phyloP scores from a whole-genome alignment of 2,329 filamentous ascomycete species.

The Apiospora arundinis region DNA sequence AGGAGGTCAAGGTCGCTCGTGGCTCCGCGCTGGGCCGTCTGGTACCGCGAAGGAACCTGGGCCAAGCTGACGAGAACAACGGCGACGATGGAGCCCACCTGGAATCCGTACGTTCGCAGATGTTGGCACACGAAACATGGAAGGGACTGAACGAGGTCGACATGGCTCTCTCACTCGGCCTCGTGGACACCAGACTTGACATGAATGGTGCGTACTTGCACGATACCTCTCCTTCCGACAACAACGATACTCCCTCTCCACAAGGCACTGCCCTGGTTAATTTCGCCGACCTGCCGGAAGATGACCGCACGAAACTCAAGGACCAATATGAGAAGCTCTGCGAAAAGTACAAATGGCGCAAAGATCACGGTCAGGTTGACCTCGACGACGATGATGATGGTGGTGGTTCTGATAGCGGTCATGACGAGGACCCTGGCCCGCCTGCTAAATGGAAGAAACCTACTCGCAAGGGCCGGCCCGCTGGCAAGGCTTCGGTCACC shows the following conservation, averaged over 20 bases:
- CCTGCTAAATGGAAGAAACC: too few relatives aligned
- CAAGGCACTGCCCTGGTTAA: background rate
- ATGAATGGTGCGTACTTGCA: background rate
- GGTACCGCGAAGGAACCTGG: background rate
- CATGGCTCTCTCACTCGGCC: background rate
- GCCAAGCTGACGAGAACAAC: background rate
- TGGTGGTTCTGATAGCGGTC: background rate
- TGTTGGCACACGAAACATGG: constrained; percentile 34
- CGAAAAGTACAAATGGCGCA: background rate
- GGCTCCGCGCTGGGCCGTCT: constrained; percentile 29
- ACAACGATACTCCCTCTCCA: background rate
- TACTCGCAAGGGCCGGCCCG: too few relatives aligned
- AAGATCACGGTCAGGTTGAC: background rate
- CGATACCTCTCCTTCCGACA: background rate
- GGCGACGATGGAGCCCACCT: background rate
- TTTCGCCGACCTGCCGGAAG: background rate
- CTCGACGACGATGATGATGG: background rate
- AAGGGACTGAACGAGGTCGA: constrained; percentile 36
- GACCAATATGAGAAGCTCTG: background rate
- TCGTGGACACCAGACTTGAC: background rate
- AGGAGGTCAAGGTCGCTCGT: constrained; percentile 26
- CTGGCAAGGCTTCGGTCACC: too few relatives aligned
- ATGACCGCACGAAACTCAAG: background rate
- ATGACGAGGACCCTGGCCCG: background rate
- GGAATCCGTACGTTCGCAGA: constrained; percentile 29